Percentiles rank a stretch among this genome's conserved stretches.
Evolutionary conservation across 371 early-diverging fungal genomes (phyloP).

Genomic region (Dichotomocladium elegans): DNA sequence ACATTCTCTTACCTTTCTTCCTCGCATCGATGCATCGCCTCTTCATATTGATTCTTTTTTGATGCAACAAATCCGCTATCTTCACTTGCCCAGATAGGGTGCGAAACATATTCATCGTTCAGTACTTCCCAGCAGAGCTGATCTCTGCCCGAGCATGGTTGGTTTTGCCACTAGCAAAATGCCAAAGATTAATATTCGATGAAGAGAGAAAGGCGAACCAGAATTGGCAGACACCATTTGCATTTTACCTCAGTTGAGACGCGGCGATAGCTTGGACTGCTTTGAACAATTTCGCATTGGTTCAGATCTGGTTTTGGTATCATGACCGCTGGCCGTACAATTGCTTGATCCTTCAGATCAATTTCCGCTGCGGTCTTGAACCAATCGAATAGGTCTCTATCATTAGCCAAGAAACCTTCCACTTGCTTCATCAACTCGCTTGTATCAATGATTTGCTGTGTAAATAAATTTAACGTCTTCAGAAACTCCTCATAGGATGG

Average conservation of each 20-base stretch:
- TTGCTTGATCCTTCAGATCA: slow-evolving; percentile 62
- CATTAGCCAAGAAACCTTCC: slow-evolving; percentile 71
- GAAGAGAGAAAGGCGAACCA: not conserved
- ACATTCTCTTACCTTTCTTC: slow-evolving; percentile 73
- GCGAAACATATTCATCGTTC: slow-evolving; percentile 94
- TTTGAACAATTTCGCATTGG: slow-evolving; percentile 46
- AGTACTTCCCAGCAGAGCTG: slow-evolving; percentile 89
- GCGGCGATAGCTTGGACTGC: slow-evolving; percentile 69
- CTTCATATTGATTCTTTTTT: slow-evolving; percentile 94
- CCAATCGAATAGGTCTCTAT: slow-evolving; percentile 85
- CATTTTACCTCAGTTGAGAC: slow-evolving; percentile 63
- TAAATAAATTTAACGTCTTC: slow-evolving; percentile 94
- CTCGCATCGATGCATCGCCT: slow-evolving; percentile 93
- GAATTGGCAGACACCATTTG: not conserved
- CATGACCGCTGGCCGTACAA: slow-evolving; percentile 21
- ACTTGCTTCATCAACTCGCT: slow-evolving; percentile 82
- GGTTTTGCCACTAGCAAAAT: slow-evolving; percentile 46
- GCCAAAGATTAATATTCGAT: slow-evolving; percentile 19
- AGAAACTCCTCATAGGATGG: slow-evolving; percentile 95
- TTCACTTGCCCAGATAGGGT: slow-evolving; percentile 95
- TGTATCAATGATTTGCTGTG: slow-evolving; percentile 89
- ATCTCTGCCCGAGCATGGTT: slow-evolving; percentile 86
- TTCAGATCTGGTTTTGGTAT: slow-evolving; percentile 62
- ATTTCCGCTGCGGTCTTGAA: slow-evolving; percentile 96
- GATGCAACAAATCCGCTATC: slow-evolving; percentile 91